phyloP scores from a whole-genome alignment of 192 early-diverging fungal species.

The Coemansia sp. region DNA sequence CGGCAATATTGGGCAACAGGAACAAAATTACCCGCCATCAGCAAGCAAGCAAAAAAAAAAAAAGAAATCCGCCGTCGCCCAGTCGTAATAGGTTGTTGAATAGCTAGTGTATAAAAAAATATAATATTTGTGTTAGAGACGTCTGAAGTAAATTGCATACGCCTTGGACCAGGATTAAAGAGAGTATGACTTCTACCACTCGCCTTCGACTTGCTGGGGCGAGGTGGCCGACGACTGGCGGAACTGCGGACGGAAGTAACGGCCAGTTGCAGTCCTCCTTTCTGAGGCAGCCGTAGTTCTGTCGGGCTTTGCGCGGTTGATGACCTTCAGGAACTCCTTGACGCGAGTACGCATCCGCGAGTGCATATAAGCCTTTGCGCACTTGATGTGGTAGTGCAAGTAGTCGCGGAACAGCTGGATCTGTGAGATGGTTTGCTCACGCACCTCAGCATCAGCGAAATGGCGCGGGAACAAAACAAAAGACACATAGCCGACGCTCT shows the following conservation, averaged over 20 bases:
- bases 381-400: constrained; percentile 99
- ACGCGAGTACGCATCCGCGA: constrained; percentile 96
- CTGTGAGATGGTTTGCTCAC: constrained; percentile 90
- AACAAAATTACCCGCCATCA: not conserved
- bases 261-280: constrained; percentile 68
- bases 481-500: constrained; percentile 91
- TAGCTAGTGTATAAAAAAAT: not conserved
- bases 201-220: constrained; percentile 41
- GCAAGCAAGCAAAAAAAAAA: not conserved
- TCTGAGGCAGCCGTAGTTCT: constrained; percentile 61
- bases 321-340: constrained; percentile 94
- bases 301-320: constrained; percentile 98
- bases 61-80: not conserved
- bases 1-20: not conserved
- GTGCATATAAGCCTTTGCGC: constrained; percentile 99
- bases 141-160: not conserved
- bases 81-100: not conserved
- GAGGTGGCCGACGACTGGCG: constrained; percentile 39
- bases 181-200: constrained; percentile 22
- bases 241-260: constrained; percentile 58
- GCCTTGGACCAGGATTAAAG: not conserved
- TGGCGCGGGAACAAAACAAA: constrained; percentile 98
- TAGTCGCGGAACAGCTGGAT: constrained; percentile 98
- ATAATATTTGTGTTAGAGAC: not conserved
- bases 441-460: constrained; percentile 68